These are phyloP conservation scores for Diospyros kaki DNA, from an alignment of 148 eudicot species.

Conservation along the genomic window DNA sequence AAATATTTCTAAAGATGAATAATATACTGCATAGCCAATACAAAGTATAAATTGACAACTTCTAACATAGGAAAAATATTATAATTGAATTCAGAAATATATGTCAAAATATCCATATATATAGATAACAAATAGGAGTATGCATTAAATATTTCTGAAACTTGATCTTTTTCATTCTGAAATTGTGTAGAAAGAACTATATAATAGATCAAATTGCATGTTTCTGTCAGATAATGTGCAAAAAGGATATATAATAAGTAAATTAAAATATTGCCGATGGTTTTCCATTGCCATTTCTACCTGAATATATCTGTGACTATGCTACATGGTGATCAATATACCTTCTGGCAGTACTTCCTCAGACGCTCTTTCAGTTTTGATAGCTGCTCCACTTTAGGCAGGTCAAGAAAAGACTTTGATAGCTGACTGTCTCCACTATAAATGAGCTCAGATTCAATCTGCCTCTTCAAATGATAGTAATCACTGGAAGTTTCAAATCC, in stretches of 20 bases:
- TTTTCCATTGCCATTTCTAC: not conserved
- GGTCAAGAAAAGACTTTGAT: slow-evolving; percentile 75
- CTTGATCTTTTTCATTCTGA: not conserved
- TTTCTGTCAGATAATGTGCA: not conserved
- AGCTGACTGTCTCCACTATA: slow-evolving; percentile 53
- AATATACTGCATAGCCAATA: not conserved
- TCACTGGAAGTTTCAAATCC: slow-evolving; percentile 57
- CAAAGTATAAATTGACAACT: slow-evolving; percentile 4
- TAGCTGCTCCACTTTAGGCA: slow-evolving; percentile 90
- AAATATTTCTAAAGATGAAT: not conserved
- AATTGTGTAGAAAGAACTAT: not conserved
- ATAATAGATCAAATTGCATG: not conserved
- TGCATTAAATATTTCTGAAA: not conserved
- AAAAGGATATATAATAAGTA: not conserved
- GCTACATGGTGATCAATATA: slow-evolving; percentile 19
- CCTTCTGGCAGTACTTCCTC: slow-evolving; percentile 95
- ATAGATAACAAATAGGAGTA: not conserved
- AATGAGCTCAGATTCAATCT: slow-evolving; percentile 86
- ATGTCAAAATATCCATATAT: not conserved
- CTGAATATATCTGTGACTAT: not conserved
- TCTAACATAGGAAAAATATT: not conserved
- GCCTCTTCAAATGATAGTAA: slow-evolving; percentile 91
- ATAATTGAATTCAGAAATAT: not conserved
- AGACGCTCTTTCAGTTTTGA: slow-evolving; percentile 84
- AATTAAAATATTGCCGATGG: too few relatives aligned